Evolutionary conservation across 1,284 basidiomycete species (phyloP), one percentile per base, ranked within the genome.

Genomic region (Fomitiporia mediterranea): DNA sequence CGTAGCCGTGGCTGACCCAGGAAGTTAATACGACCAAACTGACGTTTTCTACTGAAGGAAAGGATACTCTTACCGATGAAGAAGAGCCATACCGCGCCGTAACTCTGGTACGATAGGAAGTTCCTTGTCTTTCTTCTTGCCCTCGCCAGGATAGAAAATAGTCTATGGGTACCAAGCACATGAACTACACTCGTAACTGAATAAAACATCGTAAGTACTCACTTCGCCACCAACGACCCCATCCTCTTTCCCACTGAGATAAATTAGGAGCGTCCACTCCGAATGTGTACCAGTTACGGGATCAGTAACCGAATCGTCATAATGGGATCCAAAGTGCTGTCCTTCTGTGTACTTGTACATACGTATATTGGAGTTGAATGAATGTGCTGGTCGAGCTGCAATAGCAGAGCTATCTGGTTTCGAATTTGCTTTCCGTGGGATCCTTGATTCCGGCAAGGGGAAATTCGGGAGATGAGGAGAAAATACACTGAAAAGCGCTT

Each of bases 261-360:
- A 94, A 35, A 92, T 74, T 44, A 94, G 69, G 21, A 94, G 68
- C 0, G 90, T 94, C 90, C 90, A 93, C 67, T 88, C 84, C 48
- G 84, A 84, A 64, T 79, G 77, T 6, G 76, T 72, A 3, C 82
- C 82, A 8, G 81, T 83, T 53, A 72, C 63, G 2, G 74, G 56
- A 63, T 86, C 83, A 13, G 72, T 72, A 28, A 86, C 79, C 17
- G 81, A 80, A 62, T 89, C 88, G 62, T 91, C 88, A 63, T 89
- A 90, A 67, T 90, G 88, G 13, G 81, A 79, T 25, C 84, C 83
- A 68, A 90, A 89, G 67, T 85, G 76, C 64, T 89, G 84, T 0
- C 72, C 74, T 4, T 80, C 71, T 0, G 75, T 74, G 63, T 87
- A 89, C 64, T 86, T 86, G 68, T 89, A 90, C 57, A 86, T 66